phyloP scores from a whole-genome alignment of 176 grass and related monocot genomes.

The Aegilops umbellulata region DNA sequence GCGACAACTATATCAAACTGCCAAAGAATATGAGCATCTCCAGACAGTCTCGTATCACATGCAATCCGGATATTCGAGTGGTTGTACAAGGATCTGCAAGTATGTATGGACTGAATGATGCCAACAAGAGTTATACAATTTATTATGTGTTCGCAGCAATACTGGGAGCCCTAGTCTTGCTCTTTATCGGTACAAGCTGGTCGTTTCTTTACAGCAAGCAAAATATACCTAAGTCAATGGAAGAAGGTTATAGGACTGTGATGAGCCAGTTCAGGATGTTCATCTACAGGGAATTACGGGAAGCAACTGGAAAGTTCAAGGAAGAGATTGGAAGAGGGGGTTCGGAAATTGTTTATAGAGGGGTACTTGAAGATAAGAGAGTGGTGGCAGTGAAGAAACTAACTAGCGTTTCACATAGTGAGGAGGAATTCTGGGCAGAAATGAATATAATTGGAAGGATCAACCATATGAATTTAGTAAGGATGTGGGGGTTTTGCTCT shows the following conservation, averaged over 20 bases:
- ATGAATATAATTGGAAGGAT: slow-evolving; percentile 59
- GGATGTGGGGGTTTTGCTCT: slow-evolving; percentile 62
- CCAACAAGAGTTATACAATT: slow-evolving; percentile 40
- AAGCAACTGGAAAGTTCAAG: slow-evolving; percentile 65
- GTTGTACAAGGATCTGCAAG: slow-evolving; percentile 35
- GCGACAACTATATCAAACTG: slow-evolving; percentile 56
- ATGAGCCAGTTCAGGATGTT: slow-evolving; percentile 61
- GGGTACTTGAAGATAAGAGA: slow-evolving; percentile 56
- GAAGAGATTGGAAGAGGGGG: slow-evolving; percentile 74
- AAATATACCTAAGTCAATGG: slow-evolving; percentile 43
- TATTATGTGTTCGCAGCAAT: slow-evolving; percentile 53
- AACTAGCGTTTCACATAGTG: slow-evolving; percentile 35
- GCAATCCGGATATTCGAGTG: neutral
- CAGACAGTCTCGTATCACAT: slow-evolving; percentile 27
- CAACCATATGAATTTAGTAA: slow-evolving; percentile 67
- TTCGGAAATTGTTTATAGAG: slow-evolving; percentile 65
- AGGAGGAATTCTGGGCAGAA: slow-evolving; percentile 63
- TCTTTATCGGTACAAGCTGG: slow-evolving; percentile 59
- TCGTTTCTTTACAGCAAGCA: slow-evolving; percentile 56
- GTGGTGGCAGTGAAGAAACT: slow-evolving; percentile 68
- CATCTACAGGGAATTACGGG: slow-evolving; percentile 51
- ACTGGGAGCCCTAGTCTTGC: slow-evolving; percentile 44
- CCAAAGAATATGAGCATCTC: slow-evolving; percentile 30
- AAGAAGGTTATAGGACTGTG: slow-evolving; percentile 66
- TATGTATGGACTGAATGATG: slow-evolving; percentile 31